These are phyloP conservation scores for Cadophora sp. DNA, from an alignment of 2,329 filamentous ascomycete genomes.

Conservation along the genomic window DNA sequence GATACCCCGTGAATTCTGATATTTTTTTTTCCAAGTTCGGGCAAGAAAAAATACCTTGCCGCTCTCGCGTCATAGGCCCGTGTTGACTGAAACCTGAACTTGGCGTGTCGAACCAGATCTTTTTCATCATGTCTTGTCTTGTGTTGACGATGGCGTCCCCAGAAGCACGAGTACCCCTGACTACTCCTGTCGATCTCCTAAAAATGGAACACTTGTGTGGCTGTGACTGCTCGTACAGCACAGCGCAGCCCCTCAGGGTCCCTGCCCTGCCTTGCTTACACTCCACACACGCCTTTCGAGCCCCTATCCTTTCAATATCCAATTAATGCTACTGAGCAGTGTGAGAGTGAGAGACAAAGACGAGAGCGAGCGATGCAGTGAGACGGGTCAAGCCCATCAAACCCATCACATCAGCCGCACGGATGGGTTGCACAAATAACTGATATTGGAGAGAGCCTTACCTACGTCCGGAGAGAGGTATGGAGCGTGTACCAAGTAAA, in stretches of 20 bases:
- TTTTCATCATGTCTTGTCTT: neutral
- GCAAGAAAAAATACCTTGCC: neutral
- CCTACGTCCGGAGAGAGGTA: neutral
- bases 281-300: neutral
- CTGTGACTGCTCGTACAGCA: slow-evolving; percentile 10
- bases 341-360: neutral
- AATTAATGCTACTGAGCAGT: neutral
- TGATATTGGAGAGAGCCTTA: neutral
- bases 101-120: neutral
- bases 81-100: neutral
- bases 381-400: neutral
- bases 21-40: neutral
- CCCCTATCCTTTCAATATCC: neutral
- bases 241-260: neutral
- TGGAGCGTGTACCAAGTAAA: neutral
- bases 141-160: neutral
- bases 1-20: neutral
- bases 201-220: slow-evolving; percentile 12
- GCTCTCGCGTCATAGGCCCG: slow-evolving; percentile 10
- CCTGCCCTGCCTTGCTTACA: too few species aligned
- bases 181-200: slow-evolving; percentile 15
- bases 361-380: neutral
- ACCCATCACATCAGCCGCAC: slow-evolving; percentile 7
- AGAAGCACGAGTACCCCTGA: neutral
- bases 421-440: neutral